Percentiles rank a stretch among this genome's conserved stretches.
Conservation (phyloP, 345 rosid genomes). For the Salix viminalis region DNA sequence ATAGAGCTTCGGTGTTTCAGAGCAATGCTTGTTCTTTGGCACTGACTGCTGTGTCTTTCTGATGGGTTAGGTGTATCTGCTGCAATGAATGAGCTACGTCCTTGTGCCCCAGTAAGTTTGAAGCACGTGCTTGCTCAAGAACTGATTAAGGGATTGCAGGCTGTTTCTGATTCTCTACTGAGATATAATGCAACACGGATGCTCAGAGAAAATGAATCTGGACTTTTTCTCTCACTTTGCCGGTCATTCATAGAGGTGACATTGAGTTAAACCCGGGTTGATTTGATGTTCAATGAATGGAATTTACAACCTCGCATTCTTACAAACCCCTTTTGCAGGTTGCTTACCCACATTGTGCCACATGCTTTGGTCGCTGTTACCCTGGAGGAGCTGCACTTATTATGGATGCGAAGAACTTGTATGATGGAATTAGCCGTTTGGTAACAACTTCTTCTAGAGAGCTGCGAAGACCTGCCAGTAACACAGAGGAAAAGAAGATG, state of each 20-base stretch:
- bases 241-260: conserved; percentile 80
- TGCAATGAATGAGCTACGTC: conserved; percentile 88
- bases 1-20: background rate
- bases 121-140: conserved; percentile 73
- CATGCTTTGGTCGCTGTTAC: conserved; percentile 91
- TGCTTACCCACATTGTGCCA: conserved; percentile 73
- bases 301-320: conserved; percentile 2
- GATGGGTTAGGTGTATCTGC: conserved; percentile 70
- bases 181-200: conserved; percentile 84
- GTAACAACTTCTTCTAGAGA: conserved; percentile 51
- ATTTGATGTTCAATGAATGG: background rate
- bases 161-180: conserved; percentile 72
- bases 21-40: background rate
- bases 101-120: conserved; percentile 84
- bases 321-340: conserved; percentile 44
- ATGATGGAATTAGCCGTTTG: conserved; percentile 58
- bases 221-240: conserved; percentile 83
- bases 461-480: conserved; percentile 40
- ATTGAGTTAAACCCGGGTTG: background rate
- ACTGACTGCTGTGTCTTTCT: background rate
- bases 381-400: conserved; percentile 71
- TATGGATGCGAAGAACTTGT: conserved; percentile 66
- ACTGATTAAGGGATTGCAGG: conserved; percentile 71
- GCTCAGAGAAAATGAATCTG: conserved; percentile 82
- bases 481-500: conserved; percentile 30